Evolutionary conservation across 169 alveolate genomes (phyloP).

Genomic region (Cryptosporidium ubiquitum): DNA sequence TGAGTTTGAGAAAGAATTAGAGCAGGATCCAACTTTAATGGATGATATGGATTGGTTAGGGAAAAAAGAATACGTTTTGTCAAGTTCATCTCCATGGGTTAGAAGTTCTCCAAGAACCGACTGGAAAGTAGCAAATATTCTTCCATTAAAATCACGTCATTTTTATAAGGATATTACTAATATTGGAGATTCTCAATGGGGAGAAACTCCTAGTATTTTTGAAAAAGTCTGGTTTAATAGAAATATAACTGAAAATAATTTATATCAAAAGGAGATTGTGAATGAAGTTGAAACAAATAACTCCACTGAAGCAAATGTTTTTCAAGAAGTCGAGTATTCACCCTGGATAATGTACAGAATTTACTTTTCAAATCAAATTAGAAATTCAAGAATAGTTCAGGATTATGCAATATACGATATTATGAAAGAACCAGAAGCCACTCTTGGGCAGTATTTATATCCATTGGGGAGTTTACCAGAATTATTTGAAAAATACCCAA

Average conservation of each 20-base stretch:
- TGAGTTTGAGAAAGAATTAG: conserved; percentile 45
- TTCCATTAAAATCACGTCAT: conserved; percentile 2
- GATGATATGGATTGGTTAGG: conserved; percentile 61
- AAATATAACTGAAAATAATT: neutral
- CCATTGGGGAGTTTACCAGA: conserved; percentile 52
- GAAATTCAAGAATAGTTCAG: neutral
- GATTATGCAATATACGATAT: conserved; percentile 46
- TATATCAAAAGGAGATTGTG: neutral
- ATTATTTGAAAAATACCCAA: conserved; percentile 12
- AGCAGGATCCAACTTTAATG: conserved; percentile 31
- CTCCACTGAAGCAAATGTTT: neutral
- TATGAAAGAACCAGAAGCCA: conserved; percentile 66
- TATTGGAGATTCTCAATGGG: conserved; percentile 74
- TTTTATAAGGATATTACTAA: conserved; percentile 63
- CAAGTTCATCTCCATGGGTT: conserved; percentile 56
- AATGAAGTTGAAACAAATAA: neutral
- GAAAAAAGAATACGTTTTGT: conserved; percentile 30
- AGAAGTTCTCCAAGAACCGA: conserved; percentile 62
- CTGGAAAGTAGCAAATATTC: conserved; percentile 19
- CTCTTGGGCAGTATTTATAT: conserved; percentile 48
- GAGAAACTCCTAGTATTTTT: conserved; percentile 33
- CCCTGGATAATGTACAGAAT: conserved; percentile 72
- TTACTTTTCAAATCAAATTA: conserved; percentile 36
- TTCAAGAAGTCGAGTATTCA: conserved; percentile 9
- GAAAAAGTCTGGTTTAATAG: conserved; percentile 63